Base-by-base conservation (phyloP, 345 rosid species). In the Aquilaria malaccensis region DNA sequence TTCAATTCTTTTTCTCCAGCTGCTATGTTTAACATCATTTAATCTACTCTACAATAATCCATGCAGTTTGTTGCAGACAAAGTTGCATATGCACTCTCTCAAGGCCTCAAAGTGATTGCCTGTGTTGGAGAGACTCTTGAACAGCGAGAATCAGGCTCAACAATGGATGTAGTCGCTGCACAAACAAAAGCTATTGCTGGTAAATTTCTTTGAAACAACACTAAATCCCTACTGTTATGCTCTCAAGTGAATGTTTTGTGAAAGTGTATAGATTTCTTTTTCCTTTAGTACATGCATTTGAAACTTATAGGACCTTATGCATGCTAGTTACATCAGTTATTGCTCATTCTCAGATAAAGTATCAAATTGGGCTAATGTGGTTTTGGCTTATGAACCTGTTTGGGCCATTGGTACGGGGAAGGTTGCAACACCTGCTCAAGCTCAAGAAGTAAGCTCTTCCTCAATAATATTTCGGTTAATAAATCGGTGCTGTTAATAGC, bases 401-500 rank as follows among this genome's bases (percentile, higher is more conserved):
- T 87, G 95, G 95, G 95, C 95, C 67, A 84, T 87, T 69, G 95
- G 95, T 30, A 87, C 90, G 0, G 95, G 88, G 51, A 87, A 87
- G 79, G 95, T 84, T 67, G 95, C 90, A 64, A 70, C 88, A 33
- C 95, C 88, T 45, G 80, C 79, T 67, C 95, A 87, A 68, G 90
- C 95, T 56, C 95, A 84, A 65, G 90, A 87, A 72, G 95, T 84
- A 73, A 75, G 76, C 59, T 56, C 11, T 22, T 22, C 14, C 37
- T 37, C 43, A 37, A 0, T 0, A 37, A 37, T 9, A 9, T 4
- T 37, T 37, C 7, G 43, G 7, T 37, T 37, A 4, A 37, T 37
- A 37, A 37, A 10, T 41, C 43, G 1, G 0, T 9, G 4, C 43
- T 37, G 43, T 45, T 33, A 12, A n/a, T 10, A 33, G 43, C 55